A percentile compares a stretch with the other conserved stretches of the same genome.
phyloP scores from a whole-genome alignment of 495 filamentous ascomycete genomes.

The Pseudomonodictys pantanalensis region DNA sequence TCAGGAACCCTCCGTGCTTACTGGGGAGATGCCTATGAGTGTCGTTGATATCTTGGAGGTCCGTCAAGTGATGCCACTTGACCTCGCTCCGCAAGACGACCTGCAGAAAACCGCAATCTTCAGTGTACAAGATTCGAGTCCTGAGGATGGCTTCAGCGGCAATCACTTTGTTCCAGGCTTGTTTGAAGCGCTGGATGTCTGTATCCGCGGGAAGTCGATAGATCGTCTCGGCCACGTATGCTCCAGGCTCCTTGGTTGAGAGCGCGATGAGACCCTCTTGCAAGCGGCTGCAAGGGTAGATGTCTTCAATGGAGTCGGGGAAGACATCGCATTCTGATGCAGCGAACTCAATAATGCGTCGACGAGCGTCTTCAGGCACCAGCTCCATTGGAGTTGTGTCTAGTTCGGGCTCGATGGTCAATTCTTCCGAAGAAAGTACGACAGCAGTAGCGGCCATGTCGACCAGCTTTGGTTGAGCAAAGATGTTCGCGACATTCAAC shows the following conservation, averaged over 20 bases:
- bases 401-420: slow-evolving; percentile 1
- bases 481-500: slow-evolving; percentile 52
- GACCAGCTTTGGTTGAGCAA: slow-evolving; percentile 46
- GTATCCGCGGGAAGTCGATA: slow-evolving; percentile 45
- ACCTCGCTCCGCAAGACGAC: slow-evolving; percentile 31
- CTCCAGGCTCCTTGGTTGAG: slow-evolving; percentile 41
- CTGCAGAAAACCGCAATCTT: slow-evolving; percentile 24
- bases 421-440: slow-evolving; percentile 5
- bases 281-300: slow-evolving; percentile 59
- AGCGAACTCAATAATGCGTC: slow-evolving; percentile 47
- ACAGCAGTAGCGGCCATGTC: slow-evolving; percentile 45
- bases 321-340: slow-evolving; percentile 46
- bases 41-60: slow-evolving; percentile 22
- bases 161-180: slow-evolving; percentile 48
- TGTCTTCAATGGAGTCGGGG: slow-evolving; percentile 49
- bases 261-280: slow-evolving; percentile 54
- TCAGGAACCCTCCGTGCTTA: slow-evolving; percentile 12
- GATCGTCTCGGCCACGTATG: slow-evolving; percentile 46
- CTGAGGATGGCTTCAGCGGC: slow-evolving; percentile 40
- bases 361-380: slow-evolving; percentile 36
- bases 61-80: slow-evolving; percentile 4
- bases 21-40: slow-evolving; percentile 10
- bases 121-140: slow-evolving; percentile 43
- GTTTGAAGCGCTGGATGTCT: slow-evolving; percentile 45
- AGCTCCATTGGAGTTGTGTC: slow-evolving; percentile 48